Evolutionary conservation across 176 grass and related monocot genomes (phyloP), one percentile per base, ranked within the genome.

Genomic region (Eleusine indica): DNA sequence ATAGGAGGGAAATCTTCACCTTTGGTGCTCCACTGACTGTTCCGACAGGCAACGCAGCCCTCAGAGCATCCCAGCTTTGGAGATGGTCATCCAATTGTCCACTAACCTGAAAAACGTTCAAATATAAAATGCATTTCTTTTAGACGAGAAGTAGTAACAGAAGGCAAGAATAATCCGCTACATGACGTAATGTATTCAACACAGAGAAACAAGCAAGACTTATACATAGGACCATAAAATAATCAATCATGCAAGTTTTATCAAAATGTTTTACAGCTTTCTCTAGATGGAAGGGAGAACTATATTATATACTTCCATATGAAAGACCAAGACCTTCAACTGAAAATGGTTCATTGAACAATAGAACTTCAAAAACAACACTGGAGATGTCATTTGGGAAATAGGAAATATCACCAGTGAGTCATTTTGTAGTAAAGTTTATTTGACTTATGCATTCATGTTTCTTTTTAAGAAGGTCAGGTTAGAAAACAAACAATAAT

Each of bases 21-120:
- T 97, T 94, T 72, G 94, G 94, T 41, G 94, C 94, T 79, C 94
- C 94, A 58, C 94, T 97, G 21, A 97, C 91, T 74, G 94, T 97
- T 87, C 94, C 94, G 29, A 94, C 91, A 56, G 94, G 94, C 85
- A 97, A 84, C 6, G 94, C 94, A 78, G 94, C 89, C 73, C 94
- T 90, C 22, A 97, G 46, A 22, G 91, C 94, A 90, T 97, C 94
- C 94, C 94, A 94, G 47, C 94, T 94, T 83, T 83, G 80, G 14
- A 94, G 87, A 79, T 80, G 30, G 81, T 94, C 89, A 66, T 76
- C 71, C 77, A 97, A 80, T 62, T 94, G 85, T 62, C 94, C 89
- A 84, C 83, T 91, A 29, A 97, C 87, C 94, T 97, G 79, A 75
- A 80, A 81, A 86, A 6, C 3, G 13, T 73, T 78, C 48, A 49